Percentiles rank a stretch among this genome's conserved stretches.
Conservation (phyloP, 305 asterid species). For the Fraxinus xanthoxyloides region DNA sequence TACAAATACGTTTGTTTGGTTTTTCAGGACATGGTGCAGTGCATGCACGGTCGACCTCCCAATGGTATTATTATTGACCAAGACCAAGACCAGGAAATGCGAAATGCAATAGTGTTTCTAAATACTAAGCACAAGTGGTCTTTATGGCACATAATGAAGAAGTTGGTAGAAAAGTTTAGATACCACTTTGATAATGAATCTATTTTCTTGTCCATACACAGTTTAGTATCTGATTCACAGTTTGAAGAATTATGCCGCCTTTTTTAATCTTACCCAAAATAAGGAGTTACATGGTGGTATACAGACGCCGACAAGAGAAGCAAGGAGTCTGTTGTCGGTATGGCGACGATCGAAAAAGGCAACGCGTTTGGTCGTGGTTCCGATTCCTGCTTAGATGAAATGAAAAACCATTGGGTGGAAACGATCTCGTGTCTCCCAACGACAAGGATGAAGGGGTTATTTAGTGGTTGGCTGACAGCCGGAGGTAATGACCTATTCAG, state of each 20-base stretch:
- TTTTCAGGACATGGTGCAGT: too few relatives aligned
- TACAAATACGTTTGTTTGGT: too few relatives aligned
- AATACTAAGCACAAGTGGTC: too few relatives aligned
- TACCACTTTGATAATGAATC: too few relatives aligned
- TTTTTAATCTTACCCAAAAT: neutral
- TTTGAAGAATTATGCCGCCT: neutral
- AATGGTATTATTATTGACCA: too few relatives aligned
- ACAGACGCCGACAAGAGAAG: neutral
- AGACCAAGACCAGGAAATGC: too few relatives aligned
- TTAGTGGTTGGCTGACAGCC: neutral
- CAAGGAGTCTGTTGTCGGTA: neutral
- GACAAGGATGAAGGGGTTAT: neutral
- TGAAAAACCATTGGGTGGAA: neutral
- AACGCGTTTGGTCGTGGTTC: neutral
- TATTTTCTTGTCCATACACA: too few relatives aligned
- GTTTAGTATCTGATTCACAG: too few relatives aligned
- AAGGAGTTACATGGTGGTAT: neutral
- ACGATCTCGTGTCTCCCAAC: neutral
- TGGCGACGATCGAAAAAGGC: neutral
- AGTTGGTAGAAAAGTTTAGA: too few relatives aligned
- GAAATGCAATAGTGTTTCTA: too few relatives aligned
- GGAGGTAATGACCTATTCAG: neutral
- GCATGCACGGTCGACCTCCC: too few relatives aligned
- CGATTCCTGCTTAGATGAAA: neutral
- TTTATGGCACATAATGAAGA: too few relatives aligned